Evolutionary conservation across 2,329 filamentous ascomycete species (phyloP), one percentile per base, ranked within the genome.

Genomic region (Ophiostoma sp.): DNA sequence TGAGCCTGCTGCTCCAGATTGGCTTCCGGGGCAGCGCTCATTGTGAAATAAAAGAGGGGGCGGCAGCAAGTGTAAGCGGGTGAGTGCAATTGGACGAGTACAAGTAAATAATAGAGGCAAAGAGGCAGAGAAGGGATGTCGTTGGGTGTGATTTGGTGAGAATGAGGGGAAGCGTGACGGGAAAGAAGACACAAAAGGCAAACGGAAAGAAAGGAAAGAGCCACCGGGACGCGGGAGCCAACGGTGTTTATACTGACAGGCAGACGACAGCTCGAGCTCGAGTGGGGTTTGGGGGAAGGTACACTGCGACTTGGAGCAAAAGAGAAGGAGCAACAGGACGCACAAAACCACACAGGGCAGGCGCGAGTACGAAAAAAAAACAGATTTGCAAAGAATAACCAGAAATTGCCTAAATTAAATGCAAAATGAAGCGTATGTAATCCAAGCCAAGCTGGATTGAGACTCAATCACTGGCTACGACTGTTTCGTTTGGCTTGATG

Each of bases 11-110:
- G 67, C 69, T 68, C 69, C 70, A 54, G 70, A 68, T 57, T 31
- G n/a, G 70, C 36, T 33, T 71, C 71, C 33, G 69, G 69, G 52
- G 57, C 69, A 69, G 71, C 41, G 44, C 69, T 72, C 71, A 72
- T 72, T 31, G 67, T 71, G 33, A 48, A 23, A 7, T 54, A 52
- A 20, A 60, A n/a, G 27, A 44, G 62, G 35, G 33, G n/a, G 20
- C 60, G n/a, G 17, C 48, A 52, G 13, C 23, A 60, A 64, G 57
- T 62, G 57, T 13, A 20, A 17, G 57, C 13, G 20, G 57, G 57
- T 62, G 57, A n/a, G 52, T 54, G 57, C 57, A 33, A 62, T 62
- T 33, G 57, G n/a, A 27, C 3, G 3, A 3, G 27, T 31, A 31
- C 27, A 31, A 31, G 27, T 31, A 31, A 31, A 31, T 31, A 35